Base-by-base conservation (phyloP, 805 yeast genomes). In the Saturnispora kantuleensis region DNA sequence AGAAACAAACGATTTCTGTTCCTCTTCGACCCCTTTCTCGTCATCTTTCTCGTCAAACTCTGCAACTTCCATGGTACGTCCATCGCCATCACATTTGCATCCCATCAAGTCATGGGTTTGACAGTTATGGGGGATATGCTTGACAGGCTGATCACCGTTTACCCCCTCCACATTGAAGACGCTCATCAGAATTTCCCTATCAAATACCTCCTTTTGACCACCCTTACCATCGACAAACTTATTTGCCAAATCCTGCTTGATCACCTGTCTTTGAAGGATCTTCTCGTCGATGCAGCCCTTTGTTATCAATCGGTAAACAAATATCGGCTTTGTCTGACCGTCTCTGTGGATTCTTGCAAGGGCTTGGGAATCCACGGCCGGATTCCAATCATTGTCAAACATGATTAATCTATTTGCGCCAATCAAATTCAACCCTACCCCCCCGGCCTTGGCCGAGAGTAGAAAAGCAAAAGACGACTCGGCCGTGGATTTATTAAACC, bases 331-430 rank as follows among this genome's bases (percentile, higher is more conserved):
- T 39, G 64, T 74, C 59, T 93, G 98, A 0, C 98, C 98, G 60
- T 90, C 97, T 54, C 98, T 70, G 57, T 90, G 96, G 6, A 93
- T 80, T 50, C 98, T 67, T 1, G 97, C 95, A 94, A 90, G 85
- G 0, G 97, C 95, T 60, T 93, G 98, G 31, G 84, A 60, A 57
- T 93, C 98, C 10, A 81, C 72, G 0, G 96, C 77, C 0, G 98
- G 98, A 51, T 93, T 93, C 98, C 98, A 93, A 57, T 93, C 97
- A 51, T 93, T 86, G 58, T 93, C 98, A 56, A 85, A 83, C 17
- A 93, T 64, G 5, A 93, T 71, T 35, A 93, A 64, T 26, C 97
- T 65, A 0, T 95, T 85, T 0, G 95, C 98, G 0, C 97, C 98
- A 31, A 85, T 74, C 31, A 93, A 66, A 56, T 93, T 93, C 35